Evolutionary conservation across 306 rosid species (phyloP).

Genomic region (Arachis stenosperma): DNA sequence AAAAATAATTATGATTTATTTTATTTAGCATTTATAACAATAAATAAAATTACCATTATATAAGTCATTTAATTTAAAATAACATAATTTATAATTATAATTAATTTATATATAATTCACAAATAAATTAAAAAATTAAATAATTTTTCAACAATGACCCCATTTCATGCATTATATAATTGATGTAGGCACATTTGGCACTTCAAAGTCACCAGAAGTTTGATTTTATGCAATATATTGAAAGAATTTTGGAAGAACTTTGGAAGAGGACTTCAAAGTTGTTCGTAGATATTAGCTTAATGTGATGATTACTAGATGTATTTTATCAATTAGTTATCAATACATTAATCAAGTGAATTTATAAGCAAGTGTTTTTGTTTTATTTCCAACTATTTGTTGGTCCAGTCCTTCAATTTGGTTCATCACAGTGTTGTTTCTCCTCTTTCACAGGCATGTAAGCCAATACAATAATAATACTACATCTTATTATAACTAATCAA

Average conservation of each 20-base stretch:
- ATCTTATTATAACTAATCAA: too few species aligned
- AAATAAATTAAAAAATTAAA: too few species aligned
- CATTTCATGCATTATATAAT: neutral
- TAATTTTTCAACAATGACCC: neutral
- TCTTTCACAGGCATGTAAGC: constrained; percentile 73
- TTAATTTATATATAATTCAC: too few species aligned
- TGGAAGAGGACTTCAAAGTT: constrained; percentile 90
- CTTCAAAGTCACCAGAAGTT: constrained; percentile 76
- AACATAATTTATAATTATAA: too few species aligned
- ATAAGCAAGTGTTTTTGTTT: neutral
- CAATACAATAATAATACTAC: neutral
- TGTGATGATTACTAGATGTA: too few species aligned
- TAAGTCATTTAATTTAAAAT: too few species aligned
- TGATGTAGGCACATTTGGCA: constrained; percentile 85
- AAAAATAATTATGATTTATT: too few species aligned
- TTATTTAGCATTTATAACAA: too few species aligned
- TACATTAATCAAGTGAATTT: too few species aligned
- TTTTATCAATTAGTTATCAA: too few species aligned
- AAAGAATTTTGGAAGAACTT: constrained; percentile 72
- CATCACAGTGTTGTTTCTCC: constrained; percentile 72
- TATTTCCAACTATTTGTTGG: neutral
- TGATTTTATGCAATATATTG: constrained; percentile 78
- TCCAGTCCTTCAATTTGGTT: constrained; percentile 85
- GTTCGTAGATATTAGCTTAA: constrained; percentile 87
- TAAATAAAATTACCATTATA: too few species aligned